Evolutionary conservation across 495 filamentous ascomycete genomes (phyloP), one percentile per base, ranked within the genome.

Genomic region (Ramalina peruviana): DNA sequence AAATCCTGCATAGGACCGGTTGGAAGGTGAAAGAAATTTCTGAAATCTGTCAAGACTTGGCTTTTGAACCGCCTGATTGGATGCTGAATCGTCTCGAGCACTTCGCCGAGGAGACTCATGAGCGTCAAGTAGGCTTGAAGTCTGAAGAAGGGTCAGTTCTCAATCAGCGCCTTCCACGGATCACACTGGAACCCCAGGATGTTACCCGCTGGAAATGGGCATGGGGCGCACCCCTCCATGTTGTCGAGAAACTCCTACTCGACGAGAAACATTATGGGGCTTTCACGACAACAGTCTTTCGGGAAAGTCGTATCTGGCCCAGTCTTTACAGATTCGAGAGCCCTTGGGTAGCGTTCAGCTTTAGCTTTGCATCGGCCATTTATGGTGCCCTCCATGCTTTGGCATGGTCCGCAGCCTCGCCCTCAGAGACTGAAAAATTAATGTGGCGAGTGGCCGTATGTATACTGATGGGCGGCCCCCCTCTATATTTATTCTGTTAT

Each of bases 191-290:
- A 17, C 4, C n/a, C 12, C 12, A 16, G 23, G 51, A 54, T 25
- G 13, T 37, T 1, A 43, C 9, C n/a, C 46, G 45, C n/a, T 54
- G 46, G 51, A 25, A 5, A 13, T 43, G 48, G 51, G 51, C 45
- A 19, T 40, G 27, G 39, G 17, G 40, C 15, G 37, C 30, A 17
- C 15, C 3, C 23, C 17, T 25, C 36, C n/a, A 5, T 9, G 7
- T 12, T 7, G 12, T 0, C 1, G 30, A 33, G 30, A 11, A 1
- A 6, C 1, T 1, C 27, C 27, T 0, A 30, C 6, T 6, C 27
- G 13, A 6, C 7, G 6, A 30, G 1, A 45, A 13, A 12, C 15
- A 25, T 17, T 46, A 3, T n/a, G n/a, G n/a, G n/a, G n/a, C n/a
- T n/a, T n/a, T n/a, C n/a, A n/a, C n/a, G n/a, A n/a, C n/a, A n/a